Evolutionary conservation across 2,329 filamentous ascomycete species (phyloP).

Genomic region (Trichothecium sympodiale): DNA sequence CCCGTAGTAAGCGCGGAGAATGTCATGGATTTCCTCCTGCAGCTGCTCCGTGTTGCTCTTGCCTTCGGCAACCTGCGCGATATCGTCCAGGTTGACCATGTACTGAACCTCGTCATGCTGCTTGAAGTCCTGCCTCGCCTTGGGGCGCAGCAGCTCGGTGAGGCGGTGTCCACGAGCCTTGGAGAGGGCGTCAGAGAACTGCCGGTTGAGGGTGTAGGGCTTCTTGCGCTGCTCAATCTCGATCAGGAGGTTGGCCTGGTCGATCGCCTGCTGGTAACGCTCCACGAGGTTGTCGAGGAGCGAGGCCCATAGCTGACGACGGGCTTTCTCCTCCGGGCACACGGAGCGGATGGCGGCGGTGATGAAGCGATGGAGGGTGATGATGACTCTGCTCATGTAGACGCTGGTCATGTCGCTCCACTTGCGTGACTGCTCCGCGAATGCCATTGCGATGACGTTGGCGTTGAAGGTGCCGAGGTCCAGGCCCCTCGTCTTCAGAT

Average conservation of each 20-base stretch:
- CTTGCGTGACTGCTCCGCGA: constrained; percentile 41
- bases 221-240: constrained; percentile 33
- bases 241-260: constrained; percentile 40
- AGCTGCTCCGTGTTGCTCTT: too few species aligned
- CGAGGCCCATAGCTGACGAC: constrained; percentile 30
- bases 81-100: too few species aligned
- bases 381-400: too few species aligned
- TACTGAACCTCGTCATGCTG: too few species aligned
- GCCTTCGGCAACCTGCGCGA: too few species aligned
- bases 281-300: constrained; percentile 31
- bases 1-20: constrained; percentile 20
- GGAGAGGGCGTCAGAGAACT: too few species aligned
- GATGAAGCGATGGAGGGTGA: constrained; percentile 31
- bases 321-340: constrained; percentile 32
- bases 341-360: too few species aligned
- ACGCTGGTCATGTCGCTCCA: constrained; percentile 39
- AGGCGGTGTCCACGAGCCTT: too few species aligned
- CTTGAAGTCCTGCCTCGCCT: too few species aligned
- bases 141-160: too few species aligned
- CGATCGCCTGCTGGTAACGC: constrained; percentile 34
- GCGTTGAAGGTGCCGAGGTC: constrained; percentile 20
- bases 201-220: constrained; percentile 39
- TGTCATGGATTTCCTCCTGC: constrained; percentile 17
- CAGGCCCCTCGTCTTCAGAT: constrained; percentile 1
- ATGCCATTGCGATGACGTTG: constrained; percentile 29